These are phyloP conservation scores for Diaporthe sp. DNA, from an alignment of 2,329 filamentous ascomycete species.

Conservation along the genomic window DNA sequence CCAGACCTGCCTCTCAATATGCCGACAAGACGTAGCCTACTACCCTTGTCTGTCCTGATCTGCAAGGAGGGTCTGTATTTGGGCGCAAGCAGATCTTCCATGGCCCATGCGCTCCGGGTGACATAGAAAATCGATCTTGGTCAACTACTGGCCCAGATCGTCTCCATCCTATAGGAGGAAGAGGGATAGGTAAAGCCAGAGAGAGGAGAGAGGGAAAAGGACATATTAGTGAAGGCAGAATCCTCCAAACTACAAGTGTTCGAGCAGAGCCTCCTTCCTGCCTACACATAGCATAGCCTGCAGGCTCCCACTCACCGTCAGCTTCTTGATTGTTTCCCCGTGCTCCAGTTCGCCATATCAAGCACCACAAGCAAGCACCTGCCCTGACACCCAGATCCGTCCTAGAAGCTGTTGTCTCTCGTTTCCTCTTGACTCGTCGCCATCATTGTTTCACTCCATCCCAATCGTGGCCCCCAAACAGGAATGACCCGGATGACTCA, in stretches of 20 bases:
- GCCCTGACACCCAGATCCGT: slow-evolving; percentile 6
- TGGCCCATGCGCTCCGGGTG: not conserved
- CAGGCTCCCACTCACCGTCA: slow-evolving; percentile 36
- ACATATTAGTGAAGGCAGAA: slow-evolving; percentile 1
- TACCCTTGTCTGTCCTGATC: slow-evolving; percentile 33
- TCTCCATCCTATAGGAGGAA: not conserved
- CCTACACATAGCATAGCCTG: slow-evolving; percentile 4
- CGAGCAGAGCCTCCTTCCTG: not conserved
- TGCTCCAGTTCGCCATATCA: slow-evolving; percentile 38
- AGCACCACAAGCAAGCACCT: slow-evolving; percentile 40
- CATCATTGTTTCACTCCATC: slow-evolving; percentile 31
- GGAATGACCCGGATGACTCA: slow-evolving; percentile 25
- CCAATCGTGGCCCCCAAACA: slow-evolving; percentile 9
- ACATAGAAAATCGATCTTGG: slow-evolving; percentile 13
- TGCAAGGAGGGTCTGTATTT: slow-evolving; percentile 23
- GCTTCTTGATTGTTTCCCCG: slow-evolving; percentile 27
- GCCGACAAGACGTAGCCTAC: slow-evolving; percentile 1
- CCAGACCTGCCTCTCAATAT: slow-evolving; percentile 13
- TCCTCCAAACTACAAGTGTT: slow-evolving; percentile 24
- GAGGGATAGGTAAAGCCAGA: not conserved
- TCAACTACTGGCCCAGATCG: slow-evolving; percentile 13
- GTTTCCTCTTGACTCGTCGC: slow-evolving; percentile 37
- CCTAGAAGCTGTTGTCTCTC: slow-evolving; percentile 10
- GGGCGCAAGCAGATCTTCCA: slow-evolving; percentile 1
- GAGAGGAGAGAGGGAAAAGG: not conserved